Conservation (phyloP, 352 stramenopile species). For the Thraustochytrium sp. region DNA sequence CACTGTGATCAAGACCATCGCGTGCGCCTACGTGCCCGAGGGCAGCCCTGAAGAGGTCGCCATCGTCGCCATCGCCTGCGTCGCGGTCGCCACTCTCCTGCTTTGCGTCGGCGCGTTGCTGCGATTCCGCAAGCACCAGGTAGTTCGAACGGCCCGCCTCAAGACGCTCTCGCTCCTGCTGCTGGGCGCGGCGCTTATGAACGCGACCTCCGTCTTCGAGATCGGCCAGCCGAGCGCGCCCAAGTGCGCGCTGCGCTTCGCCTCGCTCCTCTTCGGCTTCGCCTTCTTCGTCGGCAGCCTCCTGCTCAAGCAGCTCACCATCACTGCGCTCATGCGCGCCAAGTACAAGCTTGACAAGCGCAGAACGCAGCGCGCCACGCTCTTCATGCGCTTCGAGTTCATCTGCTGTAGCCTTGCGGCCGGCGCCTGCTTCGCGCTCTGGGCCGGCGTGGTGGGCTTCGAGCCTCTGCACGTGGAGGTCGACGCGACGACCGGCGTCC, state of each 20-base stretch:
- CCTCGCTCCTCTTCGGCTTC: not conserved
- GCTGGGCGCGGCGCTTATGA: not conserved
- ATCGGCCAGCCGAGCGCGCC: not conserved
- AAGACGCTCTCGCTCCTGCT: not conserved
- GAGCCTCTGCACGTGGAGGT: not conserved
- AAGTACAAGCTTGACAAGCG: constrained; percentile 17
- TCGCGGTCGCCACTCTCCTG: not conserved
- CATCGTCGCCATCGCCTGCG: not conserved
- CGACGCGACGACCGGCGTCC: not conserved
- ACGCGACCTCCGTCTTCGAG: not conserved
- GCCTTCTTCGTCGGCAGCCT: constrained; percentile 18
- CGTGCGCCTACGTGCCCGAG: constrained; percentile 3
- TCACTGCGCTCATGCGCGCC: not conserved
- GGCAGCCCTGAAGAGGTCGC: not conserved
- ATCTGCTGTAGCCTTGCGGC: not conserved
- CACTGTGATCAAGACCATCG: not conserved
- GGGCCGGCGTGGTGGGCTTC: not conserved
- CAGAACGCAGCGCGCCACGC: not conserved
- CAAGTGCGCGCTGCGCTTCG: constrained; percentile 13
- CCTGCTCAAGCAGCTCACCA: constrained; percentile 33
- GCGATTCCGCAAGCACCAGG: not conserved
- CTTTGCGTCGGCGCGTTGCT: not conserved
- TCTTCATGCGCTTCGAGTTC: constrained; percentile 17
- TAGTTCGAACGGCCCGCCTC: not conserved
- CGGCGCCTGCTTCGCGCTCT: not conserved